Evolutionary conservation across 2,329 filamentous ascomycete genomes (phyloP).

Genomic region (Hymenoscyphus scutula): DNA sequence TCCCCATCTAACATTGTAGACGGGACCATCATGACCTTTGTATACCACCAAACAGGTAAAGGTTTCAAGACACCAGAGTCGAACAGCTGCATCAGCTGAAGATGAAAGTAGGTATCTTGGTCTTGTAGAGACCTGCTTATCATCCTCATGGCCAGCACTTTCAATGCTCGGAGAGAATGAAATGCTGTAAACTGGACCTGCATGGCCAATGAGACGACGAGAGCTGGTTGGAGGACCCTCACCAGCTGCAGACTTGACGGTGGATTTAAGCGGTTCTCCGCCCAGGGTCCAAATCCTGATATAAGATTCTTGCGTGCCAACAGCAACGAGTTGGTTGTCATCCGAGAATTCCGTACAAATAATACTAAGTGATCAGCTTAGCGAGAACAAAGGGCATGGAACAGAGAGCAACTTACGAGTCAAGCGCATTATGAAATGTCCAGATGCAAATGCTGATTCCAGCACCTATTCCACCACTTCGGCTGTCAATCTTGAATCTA

Average conservation of each 20-base stretch:
- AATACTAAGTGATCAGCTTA: constrained; percentile 51
- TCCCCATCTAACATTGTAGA: constrained; percentile 86
- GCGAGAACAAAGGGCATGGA: constrained; percentile 7
- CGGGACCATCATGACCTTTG: constrained; percentile 85
- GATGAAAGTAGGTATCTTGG: constrained; percentile 81
- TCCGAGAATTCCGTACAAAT: constrained; percentile 96
- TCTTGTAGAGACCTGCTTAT: constrained; percentile 44
- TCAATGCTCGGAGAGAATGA: constrained; percentile 65
- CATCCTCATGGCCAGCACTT: constrained; percentile 28
- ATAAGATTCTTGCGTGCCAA: constrained; percentile 89
- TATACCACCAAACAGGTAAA: constrained; percentile 94
- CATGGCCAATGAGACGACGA: constrained; percentile 79
- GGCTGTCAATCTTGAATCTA: constrained; percentile 81
- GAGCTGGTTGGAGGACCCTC: constrained; percentile 67
- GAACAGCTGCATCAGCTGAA: constrained; percentile 82
- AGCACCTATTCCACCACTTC: constrained; percentile 79
- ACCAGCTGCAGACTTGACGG: constrained; percentile 58
- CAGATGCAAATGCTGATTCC: constrained; percentile 93
- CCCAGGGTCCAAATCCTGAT: constrained; percentile 93
- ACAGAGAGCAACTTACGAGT: constrained; percentile 61
- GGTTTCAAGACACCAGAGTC: constrained; percentile 88
- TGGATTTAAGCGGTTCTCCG: constrained; percentile 73
- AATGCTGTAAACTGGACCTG: constrained; percentile 83
- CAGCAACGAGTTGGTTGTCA: constrained; percentile 82
- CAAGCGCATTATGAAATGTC: constrained; percentile 95